phyloP scores from a whole-genome alignment of 2,329 filamentous ascomycete species.

The Colletotrichum sp. region DNA sequence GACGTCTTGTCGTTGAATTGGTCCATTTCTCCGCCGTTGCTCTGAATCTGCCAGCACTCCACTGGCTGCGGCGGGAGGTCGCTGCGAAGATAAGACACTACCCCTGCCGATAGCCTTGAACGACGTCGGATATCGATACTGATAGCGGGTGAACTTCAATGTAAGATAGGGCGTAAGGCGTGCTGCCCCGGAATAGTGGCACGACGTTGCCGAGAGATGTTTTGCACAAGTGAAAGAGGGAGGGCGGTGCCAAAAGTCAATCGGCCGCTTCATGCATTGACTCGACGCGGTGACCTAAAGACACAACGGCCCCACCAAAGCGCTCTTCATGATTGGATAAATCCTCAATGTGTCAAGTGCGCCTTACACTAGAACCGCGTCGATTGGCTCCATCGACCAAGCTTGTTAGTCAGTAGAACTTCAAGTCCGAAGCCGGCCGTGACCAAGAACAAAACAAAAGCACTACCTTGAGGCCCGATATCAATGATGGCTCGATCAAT shows the following conservation, averaged over 20 bases:
- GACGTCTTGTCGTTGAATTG: background rate
- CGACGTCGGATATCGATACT: background rate
- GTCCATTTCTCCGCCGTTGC: background rate
- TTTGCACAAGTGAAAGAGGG: background rate
- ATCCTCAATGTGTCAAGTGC: conserved; percentile 1
- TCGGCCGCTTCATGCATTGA: background rate
- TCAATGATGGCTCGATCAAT: background rate
- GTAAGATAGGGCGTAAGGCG: background rate
- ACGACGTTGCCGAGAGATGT: background rate
- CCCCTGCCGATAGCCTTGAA: background rate
- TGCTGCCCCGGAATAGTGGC: background rate
- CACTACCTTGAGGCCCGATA: background rate
- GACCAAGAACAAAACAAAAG: too few relatives aligned
- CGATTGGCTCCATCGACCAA: background rate
- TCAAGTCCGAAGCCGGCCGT: background rate
- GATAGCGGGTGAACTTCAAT: background rate
- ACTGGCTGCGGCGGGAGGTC: background rate
- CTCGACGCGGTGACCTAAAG: background rate
- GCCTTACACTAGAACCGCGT: conserved; percentile 11
- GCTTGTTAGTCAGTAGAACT: background rate
- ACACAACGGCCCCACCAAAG: background rate
- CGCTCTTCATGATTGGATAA: background rate
- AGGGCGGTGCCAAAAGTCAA: background rate
- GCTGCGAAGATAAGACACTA: background rate
- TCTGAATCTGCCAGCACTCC: background rate